phyloP scores from a whole-genome alignment of 139 green algal species.

The Gonium pectorale region DNA sequence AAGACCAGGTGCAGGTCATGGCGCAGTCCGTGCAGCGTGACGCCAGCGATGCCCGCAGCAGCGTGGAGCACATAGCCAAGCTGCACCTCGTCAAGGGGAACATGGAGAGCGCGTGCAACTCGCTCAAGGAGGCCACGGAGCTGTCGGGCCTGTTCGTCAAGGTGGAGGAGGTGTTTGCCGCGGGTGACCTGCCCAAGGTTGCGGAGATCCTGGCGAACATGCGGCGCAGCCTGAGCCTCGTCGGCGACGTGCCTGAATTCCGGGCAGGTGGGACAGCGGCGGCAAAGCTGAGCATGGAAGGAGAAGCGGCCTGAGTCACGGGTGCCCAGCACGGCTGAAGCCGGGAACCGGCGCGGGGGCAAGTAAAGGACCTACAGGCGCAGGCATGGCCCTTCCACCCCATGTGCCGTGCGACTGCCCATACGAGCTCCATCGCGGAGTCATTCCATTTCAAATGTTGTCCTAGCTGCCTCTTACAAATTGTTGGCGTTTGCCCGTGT shows the following conservation, averaged over 20 bases:
- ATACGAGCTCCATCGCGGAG: too few relatives aligned
- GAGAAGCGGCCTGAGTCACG: too few relatives aligned
- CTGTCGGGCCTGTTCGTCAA: conserved; percentile 85
- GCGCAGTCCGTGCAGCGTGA: conserved; percentile 39
- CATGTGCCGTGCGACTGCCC: too few relatives aligned
- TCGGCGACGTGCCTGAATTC: conserved; percentile 84
- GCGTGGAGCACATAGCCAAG: conserved; percentile 44
- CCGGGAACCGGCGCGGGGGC: too few relatives aligned
- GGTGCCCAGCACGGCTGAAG: too few relatives aligned
- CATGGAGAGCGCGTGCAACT: conserved; percentile 88
- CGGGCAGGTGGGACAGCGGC: conserved; percentile 54
- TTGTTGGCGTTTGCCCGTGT: not conserved
- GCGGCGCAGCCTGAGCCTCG: conserved; percentile 75
- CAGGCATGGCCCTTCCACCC: too few relatives aligned
- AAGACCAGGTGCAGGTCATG: conserved; percentile 54
- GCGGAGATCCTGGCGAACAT: conserved; percentile 87
- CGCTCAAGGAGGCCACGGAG: conserved; percentile 89
- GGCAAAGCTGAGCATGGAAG: too few relatives aligned
- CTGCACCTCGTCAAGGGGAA: conserved; percentile 82
- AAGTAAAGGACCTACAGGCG: too few relatives aligned
- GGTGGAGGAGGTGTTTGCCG: conserved; percentile 82
- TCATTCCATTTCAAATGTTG: too few relatives aligned
- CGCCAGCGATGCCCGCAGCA: conserved; percentile 22
- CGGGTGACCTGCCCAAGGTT: conserved; percentile 80
- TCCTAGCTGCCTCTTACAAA: not conserved